Evolutionary conservation across 2,329 filamentous ascomycete species (phyloP), one percentile per base, ranked within the genome.

Genomic region (Meredithiella fracta): DNA sequence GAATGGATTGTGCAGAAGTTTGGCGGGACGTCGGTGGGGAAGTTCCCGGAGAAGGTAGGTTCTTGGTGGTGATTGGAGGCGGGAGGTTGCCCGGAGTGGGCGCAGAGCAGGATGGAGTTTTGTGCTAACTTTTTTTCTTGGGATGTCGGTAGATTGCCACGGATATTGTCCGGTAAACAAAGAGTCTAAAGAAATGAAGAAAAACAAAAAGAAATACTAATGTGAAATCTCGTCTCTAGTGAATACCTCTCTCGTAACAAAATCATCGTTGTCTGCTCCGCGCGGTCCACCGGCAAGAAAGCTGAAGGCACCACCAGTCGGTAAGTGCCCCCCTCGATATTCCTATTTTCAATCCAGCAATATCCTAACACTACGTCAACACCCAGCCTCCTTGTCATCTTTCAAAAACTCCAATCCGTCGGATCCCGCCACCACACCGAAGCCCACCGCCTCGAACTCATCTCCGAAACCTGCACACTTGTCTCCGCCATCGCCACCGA

Each of bases 1-100:
- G 74, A 75, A 62, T 95, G 89, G 90, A 76, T 94, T 29, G 85
- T 96, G 53, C 89, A 95, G 68, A 96, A 96, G 70, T 95, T 94
- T 68, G 90, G 90, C 60, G 91, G 91, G 53, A 98, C 91, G 54
- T 94, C 87, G 66, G 86, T 97, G 53, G 92, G 91, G 63, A 97
- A 97, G 71, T 95, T 94, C 64, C 83, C 90, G 54, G 77, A 79
- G 62, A 83, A 84, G 70, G 74, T 77, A 65, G 58, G 70, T 68
- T 37, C 11, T 56, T 57, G 29, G 5, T 34, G 29, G 29, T 34
- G 11, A 34, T 34, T 34, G 11, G 5, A 5, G 29, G 29, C 5
- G 29, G 5, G 29, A 11, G 5, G 29, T 11, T 11, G 29, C n/a
- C n/a, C n/a, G n/a, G n/a, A n/a, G 29, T 34, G 29, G 29, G 29